Evolutionary conservation across 108 stramenopile species (phyloP).

Genomic region (Nannochloropsis oceanica): DNA sequence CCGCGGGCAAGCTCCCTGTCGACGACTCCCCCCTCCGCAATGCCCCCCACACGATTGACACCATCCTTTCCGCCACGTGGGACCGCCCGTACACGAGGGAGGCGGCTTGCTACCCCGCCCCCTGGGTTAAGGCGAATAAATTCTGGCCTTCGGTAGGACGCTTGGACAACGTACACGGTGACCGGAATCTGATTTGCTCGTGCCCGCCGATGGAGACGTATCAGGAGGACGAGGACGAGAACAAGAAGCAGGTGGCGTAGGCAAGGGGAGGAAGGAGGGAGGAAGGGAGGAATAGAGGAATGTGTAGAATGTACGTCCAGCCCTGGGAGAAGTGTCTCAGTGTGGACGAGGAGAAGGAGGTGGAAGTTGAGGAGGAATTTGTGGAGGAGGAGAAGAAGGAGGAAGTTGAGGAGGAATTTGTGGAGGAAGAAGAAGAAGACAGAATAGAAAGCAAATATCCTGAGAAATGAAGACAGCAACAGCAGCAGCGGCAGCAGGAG

Average conservation of each 20-base stretch:
- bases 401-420: neutral
- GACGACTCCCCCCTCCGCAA: constrained; percentile 79
- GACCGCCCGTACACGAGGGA: constrained; percentile 67
- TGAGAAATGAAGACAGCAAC: neutral
- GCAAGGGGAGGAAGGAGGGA: neutral
- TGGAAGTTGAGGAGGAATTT: neutral
- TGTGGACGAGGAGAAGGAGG: neutral
- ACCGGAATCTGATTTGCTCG: constrained; percentile 66
- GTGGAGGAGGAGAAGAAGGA: neutral
- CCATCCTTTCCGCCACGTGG: constrained; percentile 69
- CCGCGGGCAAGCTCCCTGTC: constrained; percentile 58
- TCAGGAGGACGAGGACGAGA: constrained; percentile 9
- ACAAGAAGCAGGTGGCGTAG: neutral
- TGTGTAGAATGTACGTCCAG: neutral
- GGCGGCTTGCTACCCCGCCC: constrained; percentile 79
- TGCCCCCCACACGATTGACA: constrained; percentile 90
- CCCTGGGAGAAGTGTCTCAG: neutral
- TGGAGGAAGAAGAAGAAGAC: neutral
- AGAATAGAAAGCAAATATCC: neutral
- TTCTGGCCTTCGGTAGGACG: constrained; percentile 96
- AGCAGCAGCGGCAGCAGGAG: neutral
- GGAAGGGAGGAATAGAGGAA: neutral
- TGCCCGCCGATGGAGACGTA: constrained; percentile 28
- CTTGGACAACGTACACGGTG: constrained; percentile 93
- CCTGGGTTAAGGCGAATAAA: constrained; percentile 80